Evolutionary conservation across 495 filamentous ascomycete species (phyloP).

Genomic region (Staphylotrichum tortipilum): DNA sequence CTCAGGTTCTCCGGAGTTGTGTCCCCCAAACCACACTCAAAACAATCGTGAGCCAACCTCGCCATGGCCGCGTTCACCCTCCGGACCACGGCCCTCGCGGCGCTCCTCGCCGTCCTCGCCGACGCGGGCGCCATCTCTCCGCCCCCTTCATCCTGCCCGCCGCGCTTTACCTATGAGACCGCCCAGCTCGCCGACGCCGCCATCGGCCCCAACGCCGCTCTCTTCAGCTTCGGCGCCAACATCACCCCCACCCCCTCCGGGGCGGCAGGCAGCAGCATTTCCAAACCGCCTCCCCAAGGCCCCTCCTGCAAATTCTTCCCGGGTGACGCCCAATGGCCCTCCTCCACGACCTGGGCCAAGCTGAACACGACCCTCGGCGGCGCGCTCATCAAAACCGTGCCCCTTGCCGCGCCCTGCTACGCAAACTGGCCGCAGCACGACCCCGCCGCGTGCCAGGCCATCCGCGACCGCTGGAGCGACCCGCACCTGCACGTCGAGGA

Average conservation of each 20-base stretch:
- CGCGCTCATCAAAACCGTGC: slow-evolving; percentile 47
- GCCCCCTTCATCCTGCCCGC: slow-evolving; percentile 1
- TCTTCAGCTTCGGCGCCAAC: slow-evolving; percentile 8
- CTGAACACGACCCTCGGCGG: slow-evolving; percentile 43
- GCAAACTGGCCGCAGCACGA: slow-evolving; percentile 40
- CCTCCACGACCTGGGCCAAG: slow-evolving; percentile 28
- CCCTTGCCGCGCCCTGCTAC: slow-evolving; percentile 49
- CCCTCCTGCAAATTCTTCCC: slow-evolving; percentile 51
- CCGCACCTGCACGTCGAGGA: slow-evolving; percentile 28
- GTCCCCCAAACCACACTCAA: no score
- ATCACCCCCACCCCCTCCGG: no score
- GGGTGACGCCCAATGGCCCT: slow-evolving; percentile 40
- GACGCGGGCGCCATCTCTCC: background rate
- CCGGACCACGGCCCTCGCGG: background rate
- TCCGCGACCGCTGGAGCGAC: slow-evolving; percentile 27
- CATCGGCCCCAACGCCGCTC: background rate
- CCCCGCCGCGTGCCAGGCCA: slow-evolving; percentile 30
- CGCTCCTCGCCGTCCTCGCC: background rate
- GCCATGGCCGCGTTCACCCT: background rate
- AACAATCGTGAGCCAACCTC: no score
- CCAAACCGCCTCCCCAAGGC: no score
- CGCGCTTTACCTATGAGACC: slow-evolving; percentile 13
- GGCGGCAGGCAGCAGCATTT: no score
- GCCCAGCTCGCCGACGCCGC: slow-evolving; percentile 9
- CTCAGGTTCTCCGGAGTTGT: no score